phyloP scores from a whole-genome alignment of 2,329 filamentous ascomycete species.

The Penicillium aurantiogriseum region DNA sequence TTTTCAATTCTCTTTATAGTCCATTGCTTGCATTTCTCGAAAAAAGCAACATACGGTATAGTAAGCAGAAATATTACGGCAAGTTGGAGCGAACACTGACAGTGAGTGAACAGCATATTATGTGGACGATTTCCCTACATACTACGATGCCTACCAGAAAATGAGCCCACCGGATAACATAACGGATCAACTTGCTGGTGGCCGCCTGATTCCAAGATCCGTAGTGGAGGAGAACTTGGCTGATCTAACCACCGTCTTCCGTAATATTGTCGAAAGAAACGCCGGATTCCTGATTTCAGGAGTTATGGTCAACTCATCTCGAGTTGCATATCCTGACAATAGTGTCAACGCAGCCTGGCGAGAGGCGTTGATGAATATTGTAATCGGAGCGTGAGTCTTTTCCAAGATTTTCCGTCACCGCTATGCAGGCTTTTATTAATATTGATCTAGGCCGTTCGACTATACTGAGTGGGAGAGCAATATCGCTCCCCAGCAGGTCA shows the following conservation, averaged over 20 bases:
- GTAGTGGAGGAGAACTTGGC: slow-evolving; percentile 6
- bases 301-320: slow-evolving; percentile 13
- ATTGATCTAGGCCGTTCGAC: slow-evolving; percentile 3
- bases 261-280: slow-evolving; percentile 4
- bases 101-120: slow-evolving; percentile 3
- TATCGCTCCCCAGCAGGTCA: background rate
- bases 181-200: slow-evolving; percentile 17
- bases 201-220: slow-evolving; percentile 19
- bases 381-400: slow-evolving; percentile 6
- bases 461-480: slow-evolving; percentile 4
- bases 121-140: slow-evolving; percentile 16
- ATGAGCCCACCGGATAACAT: slow-evolving; percentile 52
- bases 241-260: background rate
- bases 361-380: slow-evolving; percentile 5
- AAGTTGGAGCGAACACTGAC: background rate
- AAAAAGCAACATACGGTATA: slow-evolving; percentile 3
- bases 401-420: too few relatives aligned
- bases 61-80: background rate
- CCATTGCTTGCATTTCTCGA: background rate
- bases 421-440: background rate
- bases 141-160: slow-evolving; percentile 74
- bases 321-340: slow-evolving; percentile 5
- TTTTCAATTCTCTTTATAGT: background rate
- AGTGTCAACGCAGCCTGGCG: slow-evolving; percentile 18
- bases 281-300: slow-evolving; percentile 11